Conservation (phyloP, 2,329 filamentous ascomycete genomes). For the Ceratocystis destructans region DNA sequence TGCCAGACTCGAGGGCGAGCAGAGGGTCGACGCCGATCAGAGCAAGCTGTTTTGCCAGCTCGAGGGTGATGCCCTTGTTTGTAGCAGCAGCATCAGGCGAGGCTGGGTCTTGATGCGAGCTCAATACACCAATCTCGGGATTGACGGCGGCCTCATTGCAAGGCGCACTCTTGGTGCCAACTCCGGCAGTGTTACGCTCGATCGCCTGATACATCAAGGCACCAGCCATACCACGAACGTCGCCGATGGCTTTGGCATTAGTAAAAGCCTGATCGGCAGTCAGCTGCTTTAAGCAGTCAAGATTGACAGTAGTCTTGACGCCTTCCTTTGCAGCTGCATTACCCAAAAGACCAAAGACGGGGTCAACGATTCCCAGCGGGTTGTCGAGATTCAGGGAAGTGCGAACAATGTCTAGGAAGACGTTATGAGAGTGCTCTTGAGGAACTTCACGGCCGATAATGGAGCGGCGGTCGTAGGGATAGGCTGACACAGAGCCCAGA, state of each 20-base stretch:
- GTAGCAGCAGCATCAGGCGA: slow-evolving; percentile 39
- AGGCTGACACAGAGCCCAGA: slow-evolving; percentile 20
- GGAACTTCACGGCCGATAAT: slow-evolving; percentile 34
- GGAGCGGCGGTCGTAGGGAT: slow-evolving; percentile 17
- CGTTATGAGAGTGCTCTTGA: slow-evolving; percentile 42
- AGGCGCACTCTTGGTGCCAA: slow-evolving; percentile 35
- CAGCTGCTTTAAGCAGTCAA: slow-evolving; percentile 35
- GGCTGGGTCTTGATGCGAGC: slow-evolving; percentile 56
- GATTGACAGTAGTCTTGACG: slow-evolving; percentile 31
- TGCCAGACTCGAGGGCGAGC: slow-evolving; percentile 46
- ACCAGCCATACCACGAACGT: slow-evolving; percentile 40
- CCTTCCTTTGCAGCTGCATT: slow-evolving; percentile 34
- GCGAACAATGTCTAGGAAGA: slow-evolving; percentile 34
- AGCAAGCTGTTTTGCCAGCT: slow-evolving; percentile 45
- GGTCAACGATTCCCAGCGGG: slow-evolving; percentile 37
- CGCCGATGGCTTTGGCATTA: slow-evolving; percentile 40
- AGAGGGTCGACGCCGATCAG: slow-evolving; percentile 48
- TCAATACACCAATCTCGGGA: slow-evolving; percentile 49
- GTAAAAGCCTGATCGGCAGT: slow-evolving; percentile 47
- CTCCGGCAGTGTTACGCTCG: slow-evolving; percentile 36
- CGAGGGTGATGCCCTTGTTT: slow-evolving; percentile 49
- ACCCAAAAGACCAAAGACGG: slow-evolving; percentile 37
- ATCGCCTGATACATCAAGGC: slow-evolving; percentile 42
- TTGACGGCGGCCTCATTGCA: slow-evolving; percentile 47
- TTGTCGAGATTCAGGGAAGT: slow-evolving; percentile 35